Conservation (phyloP, 805 yeast genomes). For the Teunomyces atbi region DNA sequence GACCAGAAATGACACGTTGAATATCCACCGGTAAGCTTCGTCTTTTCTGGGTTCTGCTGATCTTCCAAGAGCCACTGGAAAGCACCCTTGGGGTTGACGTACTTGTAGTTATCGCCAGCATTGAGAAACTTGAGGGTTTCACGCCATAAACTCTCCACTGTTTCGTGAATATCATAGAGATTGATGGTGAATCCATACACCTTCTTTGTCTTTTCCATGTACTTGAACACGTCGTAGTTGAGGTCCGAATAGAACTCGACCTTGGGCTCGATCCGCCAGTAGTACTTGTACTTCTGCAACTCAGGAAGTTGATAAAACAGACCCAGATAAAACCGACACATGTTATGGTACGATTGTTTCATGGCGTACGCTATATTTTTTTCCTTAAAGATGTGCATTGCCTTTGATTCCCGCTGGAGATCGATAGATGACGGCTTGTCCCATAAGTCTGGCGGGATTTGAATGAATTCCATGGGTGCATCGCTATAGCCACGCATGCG, state of each 20-base stretch:
- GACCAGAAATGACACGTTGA: conserved; percentile 90
- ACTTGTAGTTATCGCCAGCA: conserved; percentile 55
- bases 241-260: conserved; percentile 67
- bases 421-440: conserved; percentile 59
- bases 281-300: conserved; percentile 59
- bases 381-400: conserved; percentile 37
- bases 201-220: conserved; percentile 64
- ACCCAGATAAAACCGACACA: conserved; percentile 79
- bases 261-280: conserved; percentile 81
- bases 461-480: conserved; percentile 37
- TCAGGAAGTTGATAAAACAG: conserved; percentile 63
- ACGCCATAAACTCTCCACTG: conserved; percentile 66
- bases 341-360: conserved; percentile 67
- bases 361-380: conserved; percentile 61
- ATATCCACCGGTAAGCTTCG: conserved; percentile 43
- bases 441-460: conserved; percentile 51
- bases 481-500: conserved; percentile 32
- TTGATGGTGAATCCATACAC: conserved; percentile 72
- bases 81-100: conserved; percentile 48
- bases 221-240: conserved; percentile 75
- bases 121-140: conserved; percentile 60
- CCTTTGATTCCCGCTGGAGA: conserved; percentile 35
- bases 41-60: conserved; percentile 49
- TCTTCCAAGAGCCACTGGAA: conserved; percentile 52
- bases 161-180: conserved; percentile 67